Percentiles rank a stretch among this genome's conserved stretches.
phyloP scores from a whole-genome alignment of 225 moss, liverwort and hornwort genomes.

The Pseudisothecium myosuroides region DNA sequence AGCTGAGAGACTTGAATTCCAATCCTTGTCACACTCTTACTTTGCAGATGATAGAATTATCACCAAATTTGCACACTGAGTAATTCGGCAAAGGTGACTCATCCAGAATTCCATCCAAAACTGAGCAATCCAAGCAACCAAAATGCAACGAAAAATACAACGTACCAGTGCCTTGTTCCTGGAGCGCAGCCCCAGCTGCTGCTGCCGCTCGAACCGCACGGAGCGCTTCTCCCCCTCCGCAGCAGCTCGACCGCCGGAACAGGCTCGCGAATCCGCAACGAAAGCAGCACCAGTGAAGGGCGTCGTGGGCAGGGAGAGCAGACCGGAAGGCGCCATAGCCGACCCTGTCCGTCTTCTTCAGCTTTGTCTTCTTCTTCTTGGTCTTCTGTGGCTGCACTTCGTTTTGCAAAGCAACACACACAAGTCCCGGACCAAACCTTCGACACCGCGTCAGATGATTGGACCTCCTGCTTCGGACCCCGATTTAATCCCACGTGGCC shows the following conservation, averaged over 20 bases:
- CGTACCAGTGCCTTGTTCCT: constrained; percentile 14
- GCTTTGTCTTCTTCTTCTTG: neutral
- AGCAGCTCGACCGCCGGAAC: neutral
- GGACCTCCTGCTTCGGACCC: neutral
- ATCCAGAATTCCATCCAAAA: neutral
- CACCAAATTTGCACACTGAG: neutral
- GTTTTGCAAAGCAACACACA: neutral
- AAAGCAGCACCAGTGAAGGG: neutral
- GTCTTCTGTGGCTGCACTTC: constrained; percentile 27
- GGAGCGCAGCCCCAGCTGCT: constrained; percentile 23
- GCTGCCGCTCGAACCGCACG: constrained; percentile 21
- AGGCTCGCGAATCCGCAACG: constrained; percentile 3
- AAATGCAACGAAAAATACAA: neutral
- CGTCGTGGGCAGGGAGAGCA: constrained; percentile 14
- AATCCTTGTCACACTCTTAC: neutral
- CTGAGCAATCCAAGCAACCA: neutral
- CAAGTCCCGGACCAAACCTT: neutral
- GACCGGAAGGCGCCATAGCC: constrained; percentile 28
- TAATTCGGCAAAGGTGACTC: neutral
- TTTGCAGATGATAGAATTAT: neutral
- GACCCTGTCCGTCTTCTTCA: neutral
- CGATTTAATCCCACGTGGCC: neutral
- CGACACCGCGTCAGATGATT: neutral
- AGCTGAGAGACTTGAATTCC: neutral
- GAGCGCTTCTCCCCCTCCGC: constrained; percentile 7